A percentile compares a stretch with the other conserved stretches of the same genome.
Conservation (phyloP, 371 early-diverging fungal genomes). For the Mortierella sp. region DNA sequence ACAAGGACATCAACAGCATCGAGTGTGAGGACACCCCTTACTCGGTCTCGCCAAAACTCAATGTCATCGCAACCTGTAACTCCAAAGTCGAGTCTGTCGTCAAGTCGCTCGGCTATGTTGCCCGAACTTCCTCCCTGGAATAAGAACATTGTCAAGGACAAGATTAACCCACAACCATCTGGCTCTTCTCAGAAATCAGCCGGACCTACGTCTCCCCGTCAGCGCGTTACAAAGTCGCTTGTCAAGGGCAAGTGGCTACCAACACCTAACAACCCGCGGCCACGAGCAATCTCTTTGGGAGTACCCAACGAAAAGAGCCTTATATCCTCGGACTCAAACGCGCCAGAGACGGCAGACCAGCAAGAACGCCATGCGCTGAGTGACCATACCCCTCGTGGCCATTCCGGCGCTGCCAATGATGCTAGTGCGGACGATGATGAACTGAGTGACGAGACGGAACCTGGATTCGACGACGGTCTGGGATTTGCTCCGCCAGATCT, state of each 20-base stretch:
- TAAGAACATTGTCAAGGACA: conserved; percentile 28
- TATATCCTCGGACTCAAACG: neutral
- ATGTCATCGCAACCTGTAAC: conserved; percentile 17
- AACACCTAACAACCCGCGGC: conserved; percentile 15
- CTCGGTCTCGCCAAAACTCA: conserved; percentile 41
- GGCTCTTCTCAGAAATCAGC: conserved; percentile 7
- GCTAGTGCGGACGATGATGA: conserved; percentile 39
- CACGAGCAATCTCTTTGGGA: conserved; percentile 35
- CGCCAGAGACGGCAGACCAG: neutral
- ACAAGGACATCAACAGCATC: conserved; percentile 22
- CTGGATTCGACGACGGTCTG: conserved; percentile 20
- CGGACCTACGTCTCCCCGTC: conserved; percentile 12
- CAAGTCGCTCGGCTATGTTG: conserved; percentile 12
- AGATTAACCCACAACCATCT: neutral
- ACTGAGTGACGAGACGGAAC: conserved; percentile 33
- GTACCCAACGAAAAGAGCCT: conserved; percentile 16
- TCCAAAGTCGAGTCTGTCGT: conserved; percentile 1
- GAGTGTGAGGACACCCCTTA: conserved; percentile 20
- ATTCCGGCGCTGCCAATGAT: conserved; percentile 13
- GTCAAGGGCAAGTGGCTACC: conserved; percentile 19
- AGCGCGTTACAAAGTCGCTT: neutral
- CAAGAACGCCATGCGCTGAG: conserved; percentile 17
- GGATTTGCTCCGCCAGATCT: neutral
- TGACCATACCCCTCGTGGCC: conserved; percentile 8
- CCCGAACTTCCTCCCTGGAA: conserved; percentile 31